phyloP scores from a whole-genome alignment of 2,329 filamentous ascomycete species.

The Trichoderma breve region DNA sequence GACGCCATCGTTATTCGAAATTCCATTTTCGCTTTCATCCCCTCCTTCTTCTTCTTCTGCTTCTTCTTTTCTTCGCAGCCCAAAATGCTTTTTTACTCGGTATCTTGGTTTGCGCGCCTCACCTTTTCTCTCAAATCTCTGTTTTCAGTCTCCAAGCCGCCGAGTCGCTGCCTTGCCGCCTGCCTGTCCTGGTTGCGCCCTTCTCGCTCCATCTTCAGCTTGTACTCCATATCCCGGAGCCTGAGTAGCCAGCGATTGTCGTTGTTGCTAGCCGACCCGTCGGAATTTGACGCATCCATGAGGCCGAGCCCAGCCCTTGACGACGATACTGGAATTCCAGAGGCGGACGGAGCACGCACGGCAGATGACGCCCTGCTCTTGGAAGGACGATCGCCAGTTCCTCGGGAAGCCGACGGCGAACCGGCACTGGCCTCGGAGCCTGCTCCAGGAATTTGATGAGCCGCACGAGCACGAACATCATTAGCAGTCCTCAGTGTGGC shows the following conservation, averaged over 20 bases:
- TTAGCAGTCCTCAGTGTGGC: conserved; percentile 66
- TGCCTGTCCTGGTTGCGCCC: conserved; percentile 79
- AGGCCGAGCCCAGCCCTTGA: conserved; percentile 18
- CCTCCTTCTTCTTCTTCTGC: neutral
- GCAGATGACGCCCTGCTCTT: conserved; percentile 33
- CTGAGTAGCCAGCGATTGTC: conserved; percentile 83
- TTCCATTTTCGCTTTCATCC: neutral
- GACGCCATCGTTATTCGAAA: neutral
- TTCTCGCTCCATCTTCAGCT: conserved; percentile 87
- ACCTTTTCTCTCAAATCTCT: conserved; percentile 65
- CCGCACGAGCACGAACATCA: conserved; percentile 54
- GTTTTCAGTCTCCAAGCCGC: conserved; percentile 73
- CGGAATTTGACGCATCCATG: conserved; percentile 9
- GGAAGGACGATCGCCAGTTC: conserved; percentile 45
- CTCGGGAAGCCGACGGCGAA: conserved; percentile 55
- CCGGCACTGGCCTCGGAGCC: conserved; percentile 40
- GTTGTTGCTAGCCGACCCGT: conserved; percentile 27
- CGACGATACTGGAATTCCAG: conserved; percentile 27
- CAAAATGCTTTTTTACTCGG: conserved; percentile 25
- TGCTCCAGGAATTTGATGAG: conserved; percentile 42
- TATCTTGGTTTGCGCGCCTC: conserved; percentile 36
- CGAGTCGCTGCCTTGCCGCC: conserved; percentile 75
- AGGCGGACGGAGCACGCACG: conserved; percentile 32
- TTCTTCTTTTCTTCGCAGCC: neutral
- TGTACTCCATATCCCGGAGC: conserved; percentile 80